These are phyloP conservation scores for Paecilomyces dactylethromorphus DNA, from an alignment of 2,329 filamentous ascomycete genomes.

Conservation along the genomic window DNA sequence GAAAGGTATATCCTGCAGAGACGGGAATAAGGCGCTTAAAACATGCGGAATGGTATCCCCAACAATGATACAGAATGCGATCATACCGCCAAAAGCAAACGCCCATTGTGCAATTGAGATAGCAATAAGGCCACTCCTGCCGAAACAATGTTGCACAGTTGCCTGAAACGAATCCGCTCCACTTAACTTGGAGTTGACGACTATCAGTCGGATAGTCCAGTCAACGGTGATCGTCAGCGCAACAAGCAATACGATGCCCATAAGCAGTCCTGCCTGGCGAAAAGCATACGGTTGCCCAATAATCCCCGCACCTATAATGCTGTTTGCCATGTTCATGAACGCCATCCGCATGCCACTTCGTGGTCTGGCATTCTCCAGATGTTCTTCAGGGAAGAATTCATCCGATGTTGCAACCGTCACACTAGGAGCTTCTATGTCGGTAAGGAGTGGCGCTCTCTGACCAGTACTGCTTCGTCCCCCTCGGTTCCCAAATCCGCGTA, in stretches of 20 bases:
- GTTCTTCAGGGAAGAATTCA: conserved; percentile 51
- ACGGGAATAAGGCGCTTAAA: conserved; percentile 72
- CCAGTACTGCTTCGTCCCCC: conserved; percentile 33
- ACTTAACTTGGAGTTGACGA: conserved; percentile 94
- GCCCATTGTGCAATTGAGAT: conserved; percentile 93
- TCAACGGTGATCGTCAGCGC: conserved; percentile 78
- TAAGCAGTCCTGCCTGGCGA: conserved; percentile 77
- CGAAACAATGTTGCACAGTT: conserved; percentile 94
- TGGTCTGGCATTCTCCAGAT: conserved; percentile 60
- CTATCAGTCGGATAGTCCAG: conserved; percentile 96
- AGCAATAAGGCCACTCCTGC: conserved; percentile 76
- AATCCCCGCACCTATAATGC: conserved; percentile 75
- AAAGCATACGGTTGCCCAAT: conserved; percentile 94
- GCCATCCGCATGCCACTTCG: conserved; percentile 81
- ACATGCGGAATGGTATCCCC: conserved; percentile 95
- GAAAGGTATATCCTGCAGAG: conserved; percentile 63
- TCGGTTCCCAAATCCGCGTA: conserved; percentile 37
- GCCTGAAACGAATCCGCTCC: conserved; percentile 91
- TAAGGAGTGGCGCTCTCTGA: conserved; percentile 64
- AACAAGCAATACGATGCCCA: conserved; percentile 72
- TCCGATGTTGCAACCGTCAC: conserved; percentile 61
- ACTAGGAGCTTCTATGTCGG: conserved; percentile 75
- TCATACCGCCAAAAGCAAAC: conserved; percentile 98
- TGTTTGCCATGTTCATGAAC: conserved; percentile 99
- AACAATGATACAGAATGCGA: conserved; percentile 95